A percentile compares a stretch with the other conserved stretches of the same genome.
phyloP scores from a whole-genome alignment of 176 grass and related monocot genomes.

The Triticum aestivum region IWGSC_CS_RefSeq_v2.1 NC_057802.1:166453490-166453989 shows the following conservation, averaged over 20 bases:
- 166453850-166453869: constrained; percentile 32
- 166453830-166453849: constrained; percentile 14
- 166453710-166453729: not conserved
- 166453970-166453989: not conserved
- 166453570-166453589: not conserved
- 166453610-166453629: not conserved
- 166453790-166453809: not conserved
- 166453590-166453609: not conserved
- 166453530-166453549: not conserved
- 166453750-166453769: constrained; percentile 9
- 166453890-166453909: not conserved
- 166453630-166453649: not conserved
- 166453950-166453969: not conserved
- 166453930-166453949: not conserved
- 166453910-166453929: not conserved
- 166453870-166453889: constrained; percentile 24
- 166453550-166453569: constrained; percentile 12
- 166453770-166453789: constrained; percentile 13
- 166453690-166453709: not conserved
- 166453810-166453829: not conserved
- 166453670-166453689: not conserved
- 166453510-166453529: not conserved
- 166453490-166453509: not conserved
- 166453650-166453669: not conserved
- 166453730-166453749: not conserved